Evolutionary conservation across 2,329 filamentous ascomycete genomes (phyloP), one percentile per base, ranked within the genome.

Genomic region (Leptosphaerulina australis): DNA sequence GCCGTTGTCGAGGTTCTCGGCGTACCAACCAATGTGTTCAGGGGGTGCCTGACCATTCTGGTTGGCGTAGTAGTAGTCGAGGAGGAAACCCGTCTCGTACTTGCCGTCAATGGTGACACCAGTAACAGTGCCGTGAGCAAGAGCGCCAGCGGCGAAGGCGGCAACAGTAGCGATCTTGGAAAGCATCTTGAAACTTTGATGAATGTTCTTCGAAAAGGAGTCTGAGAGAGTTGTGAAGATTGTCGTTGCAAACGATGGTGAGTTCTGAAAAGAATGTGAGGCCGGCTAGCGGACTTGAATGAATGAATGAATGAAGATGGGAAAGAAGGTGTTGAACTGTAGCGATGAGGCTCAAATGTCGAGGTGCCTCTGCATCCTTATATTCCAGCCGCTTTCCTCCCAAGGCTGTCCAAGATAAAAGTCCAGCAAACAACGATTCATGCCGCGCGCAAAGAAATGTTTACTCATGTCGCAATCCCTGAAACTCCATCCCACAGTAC

Each of bases 31-130:
- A 59, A 71, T 64, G 51, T 67, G 60, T n/a, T 67, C 65, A 38
- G 73, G 58, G 9, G 64, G 49, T 31, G 62, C 50, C 29, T 61
- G 60, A 17, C 58, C 57, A 43, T 63, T 59, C 53, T 66, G 44
- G 55, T 58, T 58, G 49, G 50, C 49, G 59, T 74, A 77, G 60
- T 76, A 73, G 62, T 73, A 74, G 36, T 69, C 71, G 36, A 74
- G 69, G 63, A 69, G 56, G 74, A 74, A 75, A 50, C 77, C 76
- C 41, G 68, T 58, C 63, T 79, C 79, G 59, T 72, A 77, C 3
- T 66, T 67, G 39, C 79, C 79, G 53, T 79, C 76, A 40, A 79
- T 74, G 40, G 77, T 72, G 44, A 80, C 70, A 53, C 76, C 73
- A 7, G 60, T 63, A 43, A 79, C 74, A 40, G 67, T 71, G 26